Evolutionary conservation across 1,284 basidiomycete species (phyloP), one percentile per base, ranked within the genome.

Genomic region (Schizophyllum amplum): DNA sequence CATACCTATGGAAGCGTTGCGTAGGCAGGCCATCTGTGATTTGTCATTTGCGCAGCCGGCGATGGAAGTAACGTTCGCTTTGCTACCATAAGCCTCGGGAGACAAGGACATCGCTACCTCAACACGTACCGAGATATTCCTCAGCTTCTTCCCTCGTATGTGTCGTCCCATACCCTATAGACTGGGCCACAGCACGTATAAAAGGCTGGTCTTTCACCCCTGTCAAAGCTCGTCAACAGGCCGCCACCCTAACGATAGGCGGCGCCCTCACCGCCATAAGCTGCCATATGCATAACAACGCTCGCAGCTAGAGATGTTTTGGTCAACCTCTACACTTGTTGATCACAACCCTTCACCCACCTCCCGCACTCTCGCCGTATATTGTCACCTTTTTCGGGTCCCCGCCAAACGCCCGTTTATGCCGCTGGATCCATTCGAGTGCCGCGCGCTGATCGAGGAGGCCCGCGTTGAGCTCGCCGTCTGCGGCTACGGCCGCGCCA

Each of bases 361-460:
- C 76, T 1, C 76, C 78, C 2, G 77, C 76, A 53, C 74, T 76
- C 59, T 78, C 75, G 0, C 77, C 76, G 24, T 66, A 69, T 20
- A 78, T 75, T 20, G 73, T 73, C 5, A 77, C 69, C 52, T 71
- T 62, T 6, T 67, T 63, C 2, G 72, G 72, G 61, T 78, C 69
- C 0, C 76, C 76, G 2, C 76, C 76, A 54, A 78, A 78, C n/a
- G 67, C 61, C 4, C 61, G 50, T 21, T 79, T 76, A 60, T 78
- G 68, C 13, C 72, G 61, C 56, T 78, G 72, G 1, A 79, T 68
- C 78, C 78, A 80, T 60, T 76, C 71, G 17, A 80, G 60, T 0
- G 71, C 78, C 0, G 73, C 73, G 4, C 75, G 64, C 60, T 80
- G 76, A 58, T 80, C 78, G 13, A 77, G 68, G 4, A 80, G 66